Evolutionary conservation across 805 yeast species (phyloP).

Genomic region (Candida parachauliodes): DNA sequence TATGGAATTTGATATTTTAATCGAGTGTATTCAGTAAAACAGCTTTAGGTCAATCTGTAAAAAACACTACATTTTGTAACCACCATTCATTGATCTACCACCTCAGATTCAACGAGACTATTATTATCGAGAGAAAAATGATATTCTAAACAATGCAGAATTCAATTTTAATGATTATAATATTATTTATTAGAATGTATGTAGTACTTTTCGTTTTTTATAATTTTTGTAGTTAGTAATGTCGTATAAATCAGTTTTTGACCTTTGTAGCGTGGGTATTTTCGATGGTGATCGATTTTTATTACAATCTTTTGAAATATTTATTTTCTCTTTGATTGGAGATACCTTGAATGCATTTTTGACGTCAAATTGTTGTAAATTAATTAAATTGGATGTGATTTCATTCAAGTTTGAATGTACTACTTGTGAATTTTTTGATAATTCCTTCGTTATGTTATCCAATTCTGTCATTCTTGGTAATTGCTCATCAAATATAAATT

Average conservation of each 20-base stretch:
- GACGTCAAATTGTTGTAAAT: slow-evolving; percentile 6
- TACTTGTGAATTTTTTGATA: neutral
- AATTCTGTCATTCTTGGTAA: slow-evolving; percentile 5
- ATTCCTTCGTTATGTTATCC: neutral
- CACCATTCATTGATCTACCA: no score
- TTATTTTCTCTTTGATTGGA: slow-evolving; percentile 3
- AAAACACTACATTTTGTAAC: no score
- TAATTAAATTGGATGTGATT: slow-evolving; percentile 2
- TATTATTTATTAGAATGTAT: neutral
- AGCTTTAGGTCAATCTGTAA: no score
- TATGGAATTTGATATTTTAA: no score
- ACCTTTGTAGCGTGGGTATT: slow-evolving; percentile 7
- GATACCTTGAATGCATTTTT: slow-evolving; percentile 8
- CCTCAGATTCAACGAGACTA: no score
- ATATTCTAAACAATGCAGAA: neutral
- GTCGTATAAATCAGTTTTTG: neutral
- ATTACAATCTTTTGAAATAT: neutral
- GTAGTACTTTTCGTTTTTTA: slow-evolving; percentile 9
- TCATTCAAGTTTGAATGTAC: neutral
- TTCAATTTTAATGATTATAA: neutral
- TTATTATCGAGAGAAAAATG: no score
- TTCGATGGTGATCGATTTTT: slow-evolving; percentile 6
- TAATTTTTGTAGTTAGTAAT: neutral
- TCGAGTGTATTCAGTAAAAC: no score
- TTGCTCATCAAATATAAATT: neutral